phyloP scores from a whole-genome alignment of 2,329 filamentous ascomycete species.

The Fusarium floridanum region DNA sequence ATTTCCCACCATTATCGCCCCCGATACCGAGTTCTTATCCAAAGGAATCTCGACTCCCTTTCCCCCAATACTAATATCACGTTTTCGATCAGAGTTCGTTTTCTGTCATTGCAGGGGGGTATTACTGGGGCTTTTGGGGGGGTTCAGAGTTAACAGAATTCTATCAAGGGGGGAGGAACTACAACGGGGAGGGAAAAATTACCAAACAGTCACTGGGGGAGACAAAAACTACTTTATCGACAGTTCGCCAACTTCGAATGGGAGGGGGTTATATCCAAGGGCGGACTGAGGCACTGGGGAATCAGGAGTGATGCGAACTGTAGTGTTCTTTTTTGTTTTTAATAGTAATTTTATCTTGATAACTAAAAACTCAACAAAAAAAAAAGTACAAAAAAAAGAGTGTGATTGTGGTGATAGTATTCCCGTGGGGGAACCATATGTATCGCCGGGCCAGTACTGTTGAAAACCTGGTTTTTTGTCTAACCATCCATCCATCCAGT shows the following conservation, averaged over 20 bases:
- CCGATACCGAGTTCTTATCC: constrained; percentile 22
- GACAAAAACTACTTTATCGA: not conserved
- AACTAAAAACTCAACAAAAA: not conserved
- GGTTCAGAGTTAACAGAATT: not conserved
- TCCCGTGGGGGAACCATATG: not conserved
- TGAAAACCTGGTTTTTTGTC: not conserved
- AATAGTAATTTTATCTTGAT: not conserved
- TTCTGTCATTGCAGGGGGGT: not conserved
- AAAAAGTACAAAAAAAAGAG: not conserved
- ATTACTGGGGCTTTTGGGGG: not conserved
- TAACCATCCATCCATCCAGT: not conserved
- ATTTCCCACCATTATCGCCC: constrained; percentile 1
- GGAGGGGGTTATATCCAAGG: not conserved
- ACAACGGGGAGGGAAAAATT: not conserved
- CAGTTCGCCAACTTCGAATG: not conserved
- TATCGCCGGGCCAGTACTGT: not conserved
- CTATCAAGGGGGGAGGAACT: not conserved
- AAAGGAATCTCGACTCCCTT: not conserved
- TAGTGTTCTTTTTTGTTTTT: not conserved
- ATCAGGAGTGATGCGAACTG: not conserved
- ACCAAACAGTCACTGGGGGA: not conserved
- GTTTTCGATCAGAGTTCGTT: not conserved
- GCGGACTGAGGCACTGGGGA: not conserved
- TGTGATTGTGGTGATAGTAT: not conserved
- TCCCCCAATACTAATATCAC: constrained; percentile 5